Base-by-base conservation (phyloP, 805 yeast genomes). In the Pichia occidentalis region DNA sequence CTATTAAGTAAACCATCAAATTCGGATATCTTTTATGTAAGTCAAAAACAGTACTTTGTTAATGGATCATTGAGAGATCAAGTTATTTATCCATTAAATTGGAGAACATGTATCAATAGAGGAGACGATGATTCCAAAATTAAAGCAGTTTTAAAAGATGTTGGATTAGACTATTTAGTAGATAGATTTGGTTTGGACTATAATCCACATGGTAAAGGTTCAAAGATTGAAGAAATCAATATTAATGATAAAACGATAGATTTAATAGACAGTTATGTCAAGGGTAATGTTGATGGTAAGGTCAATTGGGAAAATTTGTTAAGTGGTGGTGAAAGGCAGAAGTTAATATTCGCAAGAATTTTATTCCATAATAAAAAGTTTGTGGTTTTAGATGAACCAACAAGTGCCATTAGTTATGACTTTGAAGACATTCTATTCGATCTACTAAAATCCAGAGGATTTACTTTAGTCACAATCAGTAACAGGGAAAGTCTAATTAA, bases 251-350 rank as follows among this genome's bases (percentile, higher is more conserved):
- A 45, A 28, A 20, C 16, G n/a, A 43, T 53, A 24, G 37, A 48
- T 22, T 47, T 57, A 16, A 56, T 50, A 31, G 56, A 55, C 42
- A 48, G 56, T 5, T 51, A 49, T 40, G 41, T 42, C 21, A 50
- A 53, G 19, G 46, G 54, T 38, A 28, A 38, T 4, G 34, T 43
- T 19, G 59, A 57, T 24, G 62, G 59, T 24, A 53, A 52, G 27
- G 51, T 52, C 29, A 51, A 40, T 17, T 87, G 96, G 96, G 80
- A 80, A 52, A 94, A 83, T 55, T 81, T 87, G n/a, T 70, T 87
- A 47, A 81, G 92, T 60, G 97, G 97, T n/a, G 97, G 97, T 40
- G 97, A 87, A 58, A 80, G 85, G 61, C 97, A 87, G 65, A 75
- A 95, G 54, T 72, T 87, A 57, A 77, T 85, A 58, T 83, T 87